Base-by-base conservation (phyloP, 768 basidiomycete species). In the Daedaleopsis sinensis region DNA sequence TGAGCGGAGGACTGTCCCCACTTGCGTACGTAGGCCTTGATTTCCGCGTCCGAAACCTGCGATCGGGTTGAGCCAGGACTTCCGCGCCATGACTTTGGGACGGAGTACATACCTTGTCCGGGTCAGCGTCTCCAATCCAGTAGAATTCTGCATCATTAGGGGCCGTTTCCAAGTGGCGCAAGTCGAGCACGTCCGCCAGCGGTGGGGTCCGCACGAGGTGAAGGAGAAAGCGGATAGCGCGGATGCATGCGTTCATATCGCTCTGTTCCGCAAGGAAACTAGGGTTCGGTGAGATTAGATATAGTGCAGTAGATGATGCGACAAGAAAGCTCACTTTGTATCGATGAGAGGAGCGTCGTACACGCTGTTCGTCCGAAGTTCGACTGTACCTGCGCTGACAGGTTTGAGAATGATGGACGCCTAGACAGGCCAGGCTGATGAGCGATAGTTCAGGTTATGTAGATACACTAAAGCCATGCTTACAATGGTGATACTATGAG, bases 251-350 rank as follows among this genome's bases (percentile, higher is more conserved):
- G 43, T 75, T 73, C 9, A 78, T 18, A 54, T 80, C 80, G 46
- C 80, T 76, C 55, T 72, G 66, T 1, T 77, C 75, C 0, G 70
- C 65, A 19, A 81, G 70, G 55, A 79, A 80, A 58, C 79, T 80
- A 23, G n/a, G 32, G 39, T 72, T 59, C 70, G 44, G 27, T 32
- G 27, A 32, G 27, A n/a, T 32, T 23, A 18, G 19, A 24, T 42
- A 18, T n/a, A 19, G 1, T 37, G 7, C 16, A 8, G 36, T 13
- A n/a, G 13, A 16, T 13, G 35, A 19, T 23, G 12, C 6, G n/a
- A 18, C 18, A n/a, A 2, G 21, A 3, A 37, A 15, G 62, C 76
- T 16, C 37, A 77, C 79, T 74, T 76, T 19, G 80, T 78, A 56
- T 80, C 74, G 11, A 82, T 75, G 52, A 73, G 18, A 1, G 80